Conservation (phyloP, 2,329 filamentous ascomycete species). For the Sporothrix luriei region DNA sequence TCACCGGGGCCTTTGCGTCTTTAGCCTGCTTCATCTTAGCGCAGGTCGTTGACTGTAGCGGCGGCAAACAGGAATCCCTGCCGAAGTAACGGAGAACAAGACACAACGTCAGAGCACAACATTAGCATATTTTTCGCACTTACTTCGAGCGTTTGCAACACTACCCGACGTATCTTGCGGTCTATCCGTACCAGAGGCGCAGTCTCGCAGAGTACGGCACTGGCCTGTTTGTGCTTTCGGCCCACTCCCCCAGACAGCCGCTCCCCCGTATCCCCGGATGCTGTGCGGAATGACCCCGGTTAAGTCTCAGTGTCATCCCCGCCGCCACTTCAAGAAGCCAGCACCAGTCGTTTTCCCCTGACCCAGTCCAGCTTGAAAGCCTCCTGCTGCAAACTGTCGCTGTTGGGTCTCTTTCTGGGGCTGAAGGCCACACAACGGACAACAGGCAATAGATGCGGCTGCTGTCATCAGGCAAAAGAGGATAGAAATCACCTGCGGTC, state of each 20-base stretch:
- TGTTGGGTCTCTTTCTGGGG: neutral
- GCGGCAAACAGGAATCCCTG: slow-evolving; percentile 8
- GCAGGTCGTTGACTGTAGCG: neutral
- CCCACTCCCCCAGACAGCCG: slow-evolving; percentile 29
- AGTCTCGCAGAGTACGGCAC: neutral
- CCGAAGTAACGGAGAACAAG: neutral
- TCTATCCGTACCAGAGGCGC: neutral
- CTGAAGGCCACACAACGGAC: slow-evolving; percentile 13
- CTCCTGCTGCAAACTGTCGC: neutral
- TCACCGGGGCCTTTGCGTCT: slow-evolving; percentile 3
- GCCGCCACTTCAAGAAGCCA: neutral
- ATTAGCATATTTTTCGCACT: neutral
- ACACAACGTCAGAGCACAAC: neutral
- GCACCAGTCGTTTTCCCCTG: neutral
- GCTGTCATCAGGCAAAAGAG: slow-evolving; percentile 22
- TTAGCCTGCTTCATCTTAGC: slow-evolving; percentile 1
- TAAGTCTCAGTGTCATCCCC: slow-evolving; percentile 27
- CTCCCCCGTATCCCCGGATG: slow-evolving; percentile 33
- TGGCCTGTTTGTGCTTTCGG: neutral
- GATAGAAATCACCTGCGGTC: neutral
- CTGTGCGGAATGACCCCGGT: slow-evolving; percentile 24
- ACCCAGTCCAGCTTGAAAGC: neutral
- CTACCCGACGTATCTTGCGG: neutral
- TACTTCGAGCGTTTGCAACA: neutral
- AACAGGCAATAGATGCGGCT: slow-evolving; percentile 15